Percentiles rank a stretch among this genome's conserved stretches.
phyloP scores from a whole-genome alignment of 345 rosid species.

The Eucalyptus tenuipes region DNA sequence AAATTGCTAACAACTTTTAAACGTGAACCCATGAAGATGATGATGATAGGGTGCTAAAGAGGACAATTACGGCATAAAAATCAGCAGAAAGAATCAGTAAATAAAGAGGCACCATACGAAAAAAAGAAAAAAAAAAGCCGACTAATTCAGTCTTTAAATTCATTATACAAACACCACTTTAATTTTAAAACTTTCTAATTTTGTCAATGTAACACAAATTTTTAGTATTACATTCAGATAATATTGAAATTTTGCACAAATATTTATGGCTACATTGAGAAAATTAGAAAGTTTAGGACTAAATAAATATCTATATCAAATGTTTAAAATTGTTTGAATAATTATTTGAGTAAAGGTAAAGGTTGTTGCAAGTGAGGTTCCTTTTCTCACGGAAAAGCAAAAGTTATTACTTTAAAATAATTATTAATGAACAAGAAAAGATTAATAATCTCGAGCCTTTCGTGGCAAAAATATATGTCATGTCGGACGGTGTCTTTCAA shows the following conservation, averaged over 20 bases:
- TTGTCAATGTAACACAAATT: fast-evolving
- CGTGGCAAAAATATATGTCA: neutral
- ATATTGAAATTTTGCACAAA: neutral
- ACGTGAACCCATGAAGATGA: neutral
- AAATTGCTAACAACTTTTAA: neutral
- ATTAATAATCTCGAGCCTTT: neutral
- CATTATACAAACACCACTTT: fast-evolving
- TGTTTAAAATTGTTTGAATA: neutral
- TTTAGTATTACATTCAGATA: fast-evolving
- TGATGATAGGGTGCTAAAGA: neutral
- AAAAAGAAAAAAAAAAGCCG: neutral
- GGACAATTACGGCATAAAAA: neutral
- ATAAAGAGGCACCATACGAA: neutral
- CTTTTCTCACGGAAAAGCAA: neutral
- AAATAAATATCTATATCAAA: fast-evolving
- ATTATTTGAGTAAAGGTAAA: neutral
- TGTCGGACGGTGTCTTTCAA: neutral
- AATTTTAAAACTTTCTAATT: neutral
- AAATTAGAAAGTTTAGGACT: fast-evolving
- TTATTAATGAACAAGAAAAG: neutral
- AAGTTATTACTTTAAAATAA: neutral
- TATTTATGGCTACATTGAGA: neutral
- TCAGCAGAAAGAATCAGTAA: neutral
- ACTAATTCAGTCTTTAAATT: neutral
- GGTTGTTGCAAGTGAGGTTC: neutral